phyloP scores from a whole-genome alignment of 441 rosid species.

The Hura crepitans region DNA sequence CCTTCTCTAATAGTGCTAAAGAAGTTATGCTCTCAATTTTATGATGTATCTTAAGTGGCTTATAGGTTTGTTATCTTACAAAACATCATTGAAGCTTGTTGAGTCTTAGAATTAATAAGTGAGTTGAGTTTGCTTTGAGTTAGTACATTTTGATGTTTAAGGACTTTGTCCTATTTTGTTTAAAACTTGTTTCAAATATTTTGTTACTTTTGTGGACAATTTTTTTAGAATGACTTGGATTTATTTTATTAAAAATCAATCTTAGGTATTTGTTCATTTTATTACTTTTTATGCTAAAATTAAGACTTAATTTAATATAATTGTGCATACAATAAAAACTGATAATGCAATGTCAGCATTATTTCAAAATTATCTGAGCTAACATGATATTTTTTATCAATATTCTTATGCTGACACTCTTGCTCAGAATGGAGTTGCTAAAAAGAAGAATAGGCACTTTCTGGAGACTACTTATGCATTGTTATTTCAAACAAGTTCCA shows the following conservation, averaged over 20 bases:
- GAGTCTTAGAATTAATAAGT: no score
- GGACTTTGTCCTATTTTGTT: no score
- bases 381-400: neutral
- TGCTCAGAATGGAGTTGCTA: neutral
- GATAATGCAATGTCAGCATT: conserved; percentile 10
- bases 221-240: no score
- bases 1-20: neutral
- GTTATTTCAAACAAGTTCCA: neutral
- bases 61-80: no score
- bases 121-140: no score
- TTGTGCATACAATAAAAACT: neutral
- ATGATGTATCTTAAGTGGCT: neutral
- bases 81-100: no score
- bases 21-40: neutral
- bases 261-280: neutral
- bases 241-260: no score
- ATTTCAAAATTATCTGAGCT: neutral
- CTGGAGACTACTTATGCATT: no score
- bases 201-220: no score
- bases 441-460: neutral
- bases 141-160: no score
- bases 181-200: no score
- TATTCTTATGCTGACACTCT: neutral
- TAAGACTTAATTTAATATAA: conserved; percentile 1
- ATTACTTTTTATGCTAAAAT: conserved; percentile 6